A percentile compares a stretch with the other conserved stretches of the same genome.
These are phyloP conservation scores for Annulohypoxylon maeteangense DNA, from an alignment of 495 filamentous ascomycete species.

Conservation along the genomic window DNA sequence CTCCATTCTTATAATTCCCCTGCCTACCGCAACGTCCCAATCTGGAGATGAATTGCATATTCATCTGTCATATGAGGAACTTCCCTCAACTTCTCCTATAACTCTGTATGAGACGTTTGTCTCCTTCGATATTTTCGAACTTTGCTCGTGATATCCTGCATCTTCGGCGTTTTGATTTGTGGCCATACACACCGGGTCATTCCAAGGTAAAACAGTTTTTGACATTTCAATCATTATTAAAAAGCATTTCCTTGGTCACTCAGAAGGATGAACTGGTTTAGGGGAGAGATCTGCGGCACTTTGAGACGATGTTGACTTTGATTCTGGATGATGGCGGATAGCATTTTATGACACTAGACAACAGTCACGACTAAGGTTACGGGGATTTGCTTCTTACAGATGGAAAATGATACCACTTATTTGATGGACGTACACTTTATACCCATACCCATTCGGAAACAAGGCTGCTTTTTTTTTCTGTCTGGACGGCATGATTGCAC, in stretches of 20 bases:
- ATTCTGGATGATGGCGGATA: slow-evolving; percentile 41
- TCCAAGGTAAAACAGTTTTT: neutral
- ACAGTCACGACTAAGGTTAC: slow-evolving; percentile 31
- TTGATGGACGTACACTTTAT: slow-evolving; percentile 34
- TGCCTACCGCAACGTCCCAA: slow-evolving; percentile 57
- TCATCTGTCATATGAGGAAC: neutral
- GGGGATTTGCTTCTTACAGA: slow-evolving; percentile 8
- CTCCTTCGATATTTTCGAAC: neutral
- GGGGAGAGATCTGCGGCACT: slow-evolving; percentile 4
- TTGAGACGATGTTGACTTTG: slow-evolving; percentile 5
- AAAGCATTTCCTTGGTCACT: slow-evolving; percentile 18
- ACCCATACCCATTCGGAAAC: slow-evolving; percentile 41
- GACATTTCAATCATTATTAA: slow-evolving; percentile 26
- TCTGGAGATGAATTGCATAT: slow-evolving; percentile 52
- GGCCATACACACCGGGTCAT: slow-evolving; percentile 15
- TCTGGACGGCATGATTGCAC: slow-evolving; percentile 12
- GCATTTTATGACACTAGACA: slow-evolving; percentile 39
- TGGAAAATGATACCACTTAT: slow-evolving; percentile 43
- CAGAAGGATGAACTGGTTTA: neutral
- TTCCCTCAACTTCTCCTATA: neutral
- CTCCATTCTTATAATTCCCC: slow-evolving; percentile 63
- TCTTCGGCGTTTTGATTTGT: slow-evolving; percentile 35
- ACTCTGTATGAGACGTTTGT: slow-evolving; percentile 6
- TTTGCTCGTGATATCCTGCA: slow-evolving; percentile 35
- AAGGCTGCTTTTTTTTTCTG: slow-evolving; percentile 10